Evolutionary conservation across 1,139 yeast species (phyloP).

Genomic region (Kodamaea ohmeri): DNA sequence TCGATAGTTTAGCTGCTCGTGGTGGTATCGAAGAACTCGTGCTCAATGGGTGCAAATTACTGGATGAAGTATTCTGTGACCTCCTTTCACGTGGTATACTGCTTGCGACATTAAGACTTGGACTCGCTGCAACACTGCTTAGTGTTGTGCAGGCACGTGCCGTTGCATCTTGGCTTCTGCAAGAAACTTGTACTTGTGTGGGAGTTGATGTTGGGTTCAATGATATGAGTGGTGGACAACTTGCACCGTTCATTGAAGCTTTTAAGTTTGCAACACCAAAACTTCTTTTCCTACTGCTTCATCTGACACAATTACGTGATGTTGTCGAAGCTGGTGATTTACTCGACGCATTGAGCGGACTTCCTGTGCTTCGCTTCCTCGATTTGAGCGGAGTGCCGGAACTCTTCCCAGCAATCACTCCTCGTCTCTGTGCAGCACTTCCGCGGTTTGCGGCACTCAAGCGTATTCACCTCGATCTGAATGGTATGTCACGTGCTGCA

Average conservation of each 20-base stretch:
- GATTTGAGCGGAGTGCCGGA: constrained; percentile 75
- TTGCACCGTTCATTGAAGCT: constrained; percentile 48
- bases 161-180: constrained; percentile 62
- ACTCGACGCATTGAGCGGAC: constrained; percentile 47
- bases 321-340: constrained; percentile 55
- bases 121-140: constrained; percentile 72
- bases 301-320: constrained; percentile 58
- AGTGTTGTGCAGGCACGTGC: constrained; percentile 52
- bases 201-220: constrained; percentile 88
- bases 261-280: constrained; percentile 35
- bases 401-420: constrained; percentile 69
- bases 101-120: constrained; percentile 63
- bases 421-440: constrained; percentile 56
- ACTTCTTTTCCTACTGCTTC: constrained; percentile 63
- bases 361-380: constrained; percentile 62
- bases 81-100: constrained; percentile 54
- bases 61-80: constrained; percentile 48
- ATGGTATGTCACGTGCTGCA: constrained; percentile 61
- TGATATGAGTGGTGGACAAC: constrained; percentile 57
- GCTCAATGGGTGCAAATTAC: constrained; percentile 73
- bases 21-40: constrained; percentile 83
- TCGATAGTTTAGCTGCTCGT: constrained; percentile 52
- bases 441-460: constrained; percentile 65
- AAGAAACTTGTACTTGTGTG: constrained; percentile 53
- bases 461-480: constrained; percentile 76